These are phyloP conservation scores for Zygoascus meyerae DNA, from an alignment of 1,139 yeast species.

Conservation along the genomic window DNA sequence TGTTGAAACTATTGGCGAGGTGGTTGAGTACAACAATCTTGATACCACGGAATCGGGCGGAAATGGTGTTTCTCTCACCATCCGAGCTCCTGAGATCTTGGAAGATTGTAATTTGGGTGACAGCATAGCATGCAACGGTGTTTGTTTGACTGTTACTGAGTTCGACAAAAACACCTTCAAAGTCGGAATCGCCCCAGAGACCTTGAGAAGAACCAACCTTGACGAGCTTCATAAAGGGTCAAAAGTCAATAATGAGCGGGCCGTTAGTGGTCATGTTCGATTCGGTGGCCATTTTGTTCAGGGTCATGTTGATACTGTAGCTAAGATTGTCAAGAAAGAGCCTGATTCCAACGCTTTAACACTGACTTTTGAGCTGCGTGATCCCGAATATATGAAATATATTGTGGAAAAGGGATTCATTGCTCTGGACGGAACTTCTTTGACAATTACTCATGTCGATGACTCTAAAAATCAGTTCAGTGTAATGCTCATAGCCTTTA, in stretches of 20 bases:
- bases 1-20: constrained; percentile 75
- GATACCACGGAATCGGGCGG: constrained; percentile 65
- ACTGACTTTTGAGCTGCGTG: constrained; percentile 69
- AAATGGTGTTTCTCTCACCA: constrained; percentile 66
- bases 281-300: constrained; percentile 97
- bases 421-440: constrained; percentile 87
- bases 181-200: constrained; percentile 92
- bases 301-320: constrained; percentile 93
- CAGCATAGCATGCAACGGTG: constrained; percentile 83
- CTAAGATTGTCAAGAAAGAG: constrained; percentile 48
- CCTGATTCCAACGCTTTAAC: constrained; percentile 76
- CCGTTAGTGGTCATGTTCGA: constrained; percentile 74
- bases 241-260: constrained; percentile 83
- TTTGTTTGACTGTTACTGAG: constrained; percentile 90
- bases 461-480: constrained; percentile 52
- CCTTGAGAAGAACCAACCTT: constrained; percentile 73
- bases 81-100: constrained; percentile 60
- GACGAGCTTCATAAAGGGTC: constrained; percentile 54
- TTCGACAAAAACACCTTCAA: constrained; percentile 57
- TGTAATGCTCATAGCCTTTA: constrained; percentile 87
- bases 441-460: constrained; percentile 79
- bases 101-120: constrained; percentile 87
- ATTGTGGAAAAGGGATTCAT: constrained; percentile 93
- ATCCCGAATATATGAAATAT: constrained; percentile 56
- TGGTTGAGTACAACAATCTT: constrained; percentile 41